These are phyloP conservation scores for Chenopodium berlandieri DNA, from an alignment of 148 eudicot genomes.

Conservation along the genomic window DNA sequence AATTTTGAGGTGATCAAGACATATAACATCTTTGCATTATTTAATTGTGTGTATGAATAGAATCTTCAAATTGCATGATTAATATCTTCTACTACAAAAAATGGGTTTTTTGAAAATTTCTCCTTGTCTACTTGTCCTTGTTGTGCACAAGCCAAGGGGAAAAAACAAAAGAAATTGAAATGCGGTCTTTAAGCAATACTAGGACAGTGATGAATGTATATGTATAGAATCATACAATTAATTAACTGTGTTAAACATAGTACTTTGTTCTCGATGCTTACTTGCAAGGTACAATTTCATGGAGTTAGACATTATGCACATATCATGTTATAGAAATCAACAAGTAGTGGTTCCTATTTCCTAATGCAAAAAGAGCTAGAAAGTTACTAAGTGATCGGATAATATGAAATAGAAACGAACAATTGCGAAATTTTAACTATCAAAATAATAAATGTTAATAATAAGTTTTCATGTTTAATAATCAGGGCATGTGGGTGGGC, in stretches of 20 bases:
- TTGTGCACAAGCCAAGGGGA: slow-evolving; percentile 2
- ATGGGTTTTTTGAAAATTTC: neutral
- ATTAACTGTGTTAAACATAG: neutral
- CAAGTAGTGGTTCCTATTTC: too few species aligned
- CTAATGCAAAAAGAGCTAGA: too few species aligned
- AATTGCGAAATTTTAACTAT: too few species aligned
- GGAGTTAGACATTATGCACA: too few species aligned
- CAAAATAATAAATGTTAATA: too few species aligned
- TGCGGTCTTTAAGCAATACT: neutral
- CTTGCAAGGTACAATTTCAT: neutral
- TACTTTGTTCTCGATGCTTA: neutral
- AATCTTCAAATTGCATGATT: neutral
- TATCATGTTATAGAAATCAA: too few species aligned
- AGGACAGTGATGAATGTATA: neutral
- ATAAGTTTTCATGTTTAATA: too few species aligned
- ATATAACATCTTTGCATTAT: neutral
- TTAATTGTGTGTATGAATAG: neutral
- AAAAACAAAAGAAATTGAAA: neutral
- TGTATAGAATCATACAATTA: neutral
- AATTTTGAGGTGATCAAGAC: slow-evolving; percentile 4
- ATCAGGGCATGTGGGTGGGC: too few species aligned
- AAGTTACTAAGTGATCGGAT: too few species aligned
- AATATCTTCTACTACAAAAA: neutral
- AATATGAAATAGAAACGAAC: too few species aligned
- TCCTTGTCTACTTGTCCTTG: neutral